Percentiles rank a stretch among this genome's conserved stretches.
phyloP scores from a whole-genome alignment of 139 green algal genomes.

The Closterium sp. region DNA sequence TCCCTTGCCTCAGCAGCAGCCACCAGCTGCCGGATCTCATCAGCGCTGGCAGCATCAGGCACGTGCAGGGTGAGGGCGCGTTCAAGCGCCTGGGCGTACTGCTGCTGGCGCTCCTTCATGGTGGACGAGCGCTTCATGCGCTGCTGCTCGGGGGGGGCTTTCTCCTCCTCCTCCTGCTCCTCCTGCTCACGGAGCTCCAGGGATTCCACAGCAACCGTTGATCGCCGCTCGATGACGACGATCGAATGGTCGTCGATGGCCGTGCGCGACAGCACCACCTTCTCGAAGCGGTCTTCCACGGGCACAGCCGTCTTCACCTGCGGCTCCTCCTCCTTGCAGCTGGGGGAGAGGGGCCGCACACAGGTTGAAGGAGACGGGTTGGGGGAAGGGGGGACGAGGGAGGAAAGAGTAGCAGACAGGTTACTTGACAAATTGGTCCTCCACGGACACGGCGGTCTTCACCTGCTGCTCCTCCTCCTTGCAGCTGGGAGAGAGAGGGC shows the following conservation, averaged over 20 bases:
- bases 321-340: constrained; percentile 2
- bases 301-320: constrained; percentile 28
- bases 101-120: background rate
- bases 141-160: background rate
- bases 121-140: background rate
- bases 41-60: background rate
- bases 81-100: constrained; percentile 13
- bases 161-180: background rate
- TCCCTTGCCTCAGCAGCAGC: background rate
- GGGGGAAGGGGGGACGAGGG: too few species aligned
- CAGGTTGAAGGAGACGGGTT: too few species aligned
- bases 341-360: too few species aligned
- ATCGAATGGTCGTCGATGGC: constrained; percentile 25
- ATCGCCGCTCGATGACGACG: background rate
- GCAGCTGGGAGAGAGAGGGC: too few species aligned
- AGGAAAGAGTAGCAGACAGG: too few species aligned
- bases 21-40: background rate
- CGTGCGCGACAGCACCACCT: constrained; percentile 18
- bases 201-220: background rate
- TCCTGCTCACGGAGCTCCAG: background rate
- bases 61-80: constrained; percentile 10
- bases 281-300: constrained; percentile 30
- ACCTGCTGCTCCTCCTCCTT: too few species aligned
- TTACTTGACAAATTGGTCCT: too few species aligned
- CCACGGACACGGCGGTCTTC: too few species aligned